A percentile compares a stretch with the other conserved stretches of the same genome.
Evolutionary conservation across 2,329 filamentous ascomycete species (phyloP).

Genomic region (Fusarium tricinctum): DNA sequence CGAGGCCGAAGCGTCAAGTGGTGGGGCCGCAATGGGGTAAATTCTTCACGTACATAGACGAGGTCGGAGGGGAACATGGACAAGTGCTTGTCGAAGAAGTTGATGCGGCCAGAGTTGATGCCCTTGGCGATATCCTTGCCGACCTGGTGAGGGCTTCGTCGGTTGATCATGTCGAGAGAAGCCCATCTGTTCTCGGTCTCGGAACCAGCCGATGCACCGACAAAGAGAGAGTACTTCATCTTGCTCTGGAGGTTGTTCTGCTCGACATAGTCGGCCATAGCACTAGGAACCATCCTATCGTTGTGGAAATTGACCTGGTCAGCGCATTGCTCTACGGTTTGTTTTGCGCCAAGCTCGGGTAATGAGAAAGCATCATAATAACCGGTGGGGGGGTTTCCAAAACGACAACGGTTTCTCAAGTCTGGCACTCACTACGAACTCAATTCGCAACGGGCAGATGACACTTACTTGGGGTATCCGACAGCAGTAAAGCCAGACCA

Average conservation of each 20-base stretch:
- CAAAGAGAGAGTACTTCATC: slow-evolving; percentile 88
- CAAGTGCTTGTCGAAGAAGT: slow-evolving; percentile 94
- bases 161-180: slow-evolving; percentile 89
- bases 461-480: slow-evolving; percentile 80
- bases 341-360: slow-evolving; percentile 36
- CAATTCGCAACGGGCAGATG: background rate
- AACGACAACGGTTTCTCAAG: background rate
- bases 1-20: slow-evolving; percentile 33
- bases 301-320: slow-evolving; percentile 13
- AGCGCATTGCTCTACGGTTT: slow-evolving; percentile 22
- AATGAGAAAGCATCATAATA: slow-evolving; percentile 28
- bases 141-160: slow-evolving; percentile 87
- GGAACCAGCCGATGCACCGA: slow-evolving; percentile 88
- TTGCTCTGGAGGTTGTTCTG: slow-evolving; percentile 86
- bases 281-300: slow-evolving; percentile 83
- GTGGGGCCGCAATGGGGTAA: slow-evolving; percentile 30
- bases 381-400: slow-evolving; percentile 29
- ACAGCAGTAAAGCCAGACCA: slow-evolving; percentile 95
- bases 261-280: slow-evolving; percentile 89
- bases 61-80: slow-evolving; percentile 93
- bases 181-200: slow-evolving; percentile 96
- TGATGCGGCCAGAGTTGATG: slow-evolving; percentile 89
- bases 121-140: slow-evolving; percentile 92
- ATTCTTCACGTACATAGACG: slow-evolving; percentile 72
- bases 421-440: background rate